Evolutionary conservation across 2,329 filamentous ascomycete genomes (phyloP).

Genomic region (Colletotrichum neosansevieriae): DNA sequence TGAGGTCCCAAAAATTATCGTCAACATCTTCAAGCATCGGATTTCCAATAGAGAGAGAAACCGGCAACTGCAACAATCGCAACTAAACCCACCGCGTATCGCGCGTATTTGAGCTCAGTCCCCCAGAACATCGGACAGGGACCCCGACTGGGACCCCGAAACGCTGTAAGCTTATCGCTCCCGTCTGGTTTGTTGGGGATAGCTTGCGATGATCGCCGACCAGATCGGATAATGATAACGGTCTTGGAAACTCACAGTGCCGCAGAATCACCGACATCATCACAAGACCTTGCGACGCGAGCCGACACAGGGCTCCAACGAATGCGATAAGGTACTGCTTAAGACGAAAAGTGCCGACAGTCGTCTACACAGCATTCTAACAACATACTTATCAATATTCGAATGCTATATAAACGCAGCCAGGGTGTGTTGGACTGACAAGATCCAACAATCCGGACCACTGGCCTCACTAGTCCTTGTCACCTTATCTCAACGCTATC

Average conservation of each 20-base stretch:
- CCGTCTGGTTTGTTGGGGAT: constrained; percentile 14
- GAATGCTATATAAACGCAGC: neutral
- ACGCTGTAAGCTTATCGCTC: constrained; percentile 34
- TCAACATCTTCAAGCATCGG: neutral
- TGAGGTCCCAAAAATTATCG: neutral
- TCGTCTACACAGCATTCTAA: neutral
- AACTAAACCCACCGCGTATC: neutral
- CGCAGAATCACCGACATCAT: constrained; percentile 1
- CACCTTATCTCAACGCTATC: constrained; percentile 31
- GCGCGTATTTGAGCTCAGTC: neutral
- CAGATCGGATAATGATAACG: constrained; percentile 23
- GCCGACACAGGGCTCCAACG: neutral
- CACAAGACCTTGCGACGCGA: constrained; percentile 8
- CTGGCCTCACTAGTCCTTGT: constrained; percentile 12
- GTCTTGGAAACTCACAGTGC: constrained; percentile 26
- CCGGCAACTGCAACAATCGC: too few relatives aligned
- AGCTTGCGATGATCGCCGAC: neutral
- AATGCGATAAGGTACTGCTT: constrained; percentile 14
- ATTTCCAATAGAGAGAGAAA: too few relatives aligned
- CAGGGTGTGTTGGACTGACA: neutral
- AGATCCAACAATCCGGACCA: neutral
- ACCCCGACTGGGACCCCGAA: constrained; percentile 21
- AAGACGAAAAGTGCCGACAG: neutral
- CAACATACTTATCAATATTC: neutral
- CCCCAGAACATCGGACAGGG: neutral